These are phyloP conservation scores for Leptographium radiaticola DNA, from an alignment of 2,329 filamentous ascomycete species.

Conservation along the genomic window DNA sequence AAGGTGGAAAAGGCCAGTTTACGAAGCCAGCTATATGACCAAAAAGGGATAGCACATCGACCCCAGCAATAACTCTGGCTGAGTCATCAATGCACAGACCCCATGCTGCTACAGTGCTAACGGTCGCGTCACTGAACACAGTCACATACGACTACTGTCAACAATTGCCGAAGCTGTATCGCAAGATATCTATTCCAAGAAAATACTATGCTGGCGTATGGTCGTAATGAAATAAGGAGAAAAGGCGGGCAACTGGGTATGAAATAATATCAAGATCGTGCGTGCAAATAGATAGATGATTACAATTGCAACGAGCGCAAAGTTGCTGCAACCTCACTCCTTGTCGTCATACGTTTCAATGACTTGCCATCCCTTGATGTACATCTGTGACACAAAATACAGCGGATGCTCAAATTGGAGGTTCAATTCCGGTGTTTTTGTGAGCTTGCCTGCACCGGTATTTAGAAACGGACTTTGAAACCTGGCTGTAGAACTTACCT, in stretches of 20 bases:
- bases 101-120: too few species aligned
- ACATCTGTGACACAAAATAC: slow-evolving; percentile 33
- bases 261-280: neutral
- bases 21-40: neutral
- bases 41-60: neutral
- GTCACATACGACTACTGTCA: too few species aligned
- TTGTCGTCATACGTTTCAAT: neutral
- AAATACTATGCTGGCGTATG: neutral
- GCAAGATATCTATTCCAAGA: too few species aligned
- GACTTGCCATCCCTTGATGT: slow-evolving; percentile 25
- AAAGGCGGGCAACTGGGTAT: neutral
- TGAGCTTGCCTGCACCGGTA: neutral
- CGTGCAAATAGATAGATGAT: neutral
- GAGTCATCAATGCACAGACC: neutral
- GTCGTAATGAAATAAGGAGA: neutral
- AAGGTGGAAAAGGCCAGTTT: neutral
- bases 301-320: too few species aligned
- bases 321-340: neutral
- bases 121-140: too few species aligned
- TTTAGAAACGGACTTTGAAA: neutral
- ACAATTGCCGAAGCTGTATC: too few species aligned
- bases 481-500: slow-evolving; percentile 3
- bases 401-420: slow-evolving; percentile 24
- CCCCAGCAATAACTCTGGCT: neutral
- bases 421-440: slow-evolving; percentile 11